These are phyloP conservation scores for Dianthus caryophyllus DNA, from an alignment of 148 eudicot genomes.

Conservation along the genomic window DNA sequence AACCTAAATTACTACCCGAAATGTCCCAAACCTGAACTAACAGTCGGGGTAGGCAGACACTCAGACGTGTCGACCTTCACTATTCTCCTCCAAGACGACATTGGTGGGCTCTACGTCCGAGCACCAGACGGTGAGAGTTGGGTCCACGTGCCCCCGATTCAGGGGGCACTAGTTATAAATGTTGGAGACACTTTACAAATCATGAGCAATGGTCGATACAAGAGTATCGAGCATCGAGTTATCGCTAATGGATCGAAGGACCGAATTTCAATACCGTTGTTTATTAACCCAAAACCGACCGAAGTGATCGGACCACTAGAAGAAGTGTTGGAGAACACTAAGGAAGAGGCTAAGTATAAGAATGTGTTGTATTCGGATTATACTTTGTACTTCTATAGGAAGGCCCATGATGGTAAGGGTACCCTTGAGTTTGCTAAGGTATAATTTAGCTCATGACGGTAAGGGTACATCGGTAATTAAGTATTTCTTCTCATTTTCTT, in stretches of 20 bases:
- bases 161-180: conserved; percentile 52
- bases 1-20: conserved; percentile 58
- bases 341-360: conserved; percentile 47
- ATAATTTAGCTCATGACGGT: background rate
- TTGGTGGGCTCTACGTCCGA: conserved; percentile 48
- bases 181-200: conserved; percentile 57
- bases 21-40: conserved; percentile 46
- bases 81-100: conserved; percentile 42
- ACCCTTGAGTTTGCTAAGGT: conserved; percentile 10
- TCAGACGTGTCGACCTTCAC: conserved; percentile 55
- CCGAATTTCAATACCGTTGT: conserved; percentile 47
- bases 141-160: conserved; percentile 42
- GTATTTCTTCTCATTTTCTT: too few species aligned
- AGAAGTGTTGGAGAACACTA: conserved; percentile 27
- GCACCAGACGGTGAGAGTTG: conserved; percentile 31
- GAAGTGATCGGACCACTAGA: conserved; percentile 40
- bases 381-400: conserved; percentile 11
- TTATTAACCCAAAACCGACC: conserved; percentile 42
- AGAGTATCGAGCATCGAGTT: conserved; percentile 54
- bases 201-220: conserved; percentile 58
- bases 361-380: conserved; percentile 22
- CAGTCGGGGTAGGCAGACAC: conserved; percentile 57
- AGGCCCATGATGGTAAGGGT: conserved; percentile 19
- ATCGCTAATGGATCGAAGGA: conserved; percentile 36
- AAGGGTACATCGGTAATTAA: too few species aligned